Evolutionary conservation across 2,329 filamentous ascomycete genomes (phyloP), one percentile per base, ranked within the genome.

Genomic region (Aspergillus aculeatinus): DNA sequence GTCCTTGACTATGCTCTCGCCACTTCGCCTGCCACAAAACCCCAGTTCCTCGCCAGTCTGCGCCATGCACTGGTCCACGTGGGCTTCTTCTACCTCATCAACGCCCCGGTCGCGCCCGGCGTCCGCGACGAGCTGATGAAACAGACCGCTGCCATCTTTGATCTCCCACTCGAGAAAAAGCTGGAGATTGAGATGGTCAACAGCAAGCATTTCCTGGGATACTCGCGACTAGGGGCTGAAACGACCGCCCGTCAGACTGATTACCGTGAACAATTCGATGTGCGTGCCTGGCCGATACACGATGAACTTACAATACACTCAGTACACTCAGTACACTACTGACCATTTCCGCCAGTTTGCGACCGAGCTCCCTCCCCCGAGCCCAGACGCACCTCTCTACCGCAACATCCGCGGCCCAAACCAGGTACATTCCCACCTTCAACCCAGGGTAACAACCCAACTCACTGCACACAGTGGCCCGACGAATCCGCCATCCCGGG

Each of bases 131-230:
- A 59, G 0, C 73, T 78, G 0, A 74, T 79, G 25, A 29, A 70
- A 48, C 77, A 79, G 58, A 75, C 76, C 0, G 73, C 76, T 29
- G 67, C 71, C 1, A 78, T 83, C 57, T 83, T 82, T 57, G 67
- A 74, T 2, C 65, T 81, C 2, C 74, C 79, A 0, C 67, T 76
- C 5, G 74, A 80, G 58, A 79, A 79, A 62, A 82, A 82, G 63
- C 72, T 81, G 59, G 75, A 81, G 44, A 80, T 82, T 2, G 79
- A 78, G 63, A 83, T 76, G 74, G 67, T 75, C 14, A 72, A 76
- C 47, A 75, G 71, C 57, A 72, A 71, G 31, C 74, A 76, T 55
- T 76, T 76, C 27, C 64, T 76, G 16, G 74, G 74, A 16, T 76
- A 76, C 57, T 73, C 73, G 2, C 67, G 68, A 33, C 67, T 76